phyloP scores from a whole-genome alignment of 2,329 filamentous ascomycete species.

The Fusarium hostae region DNA sequence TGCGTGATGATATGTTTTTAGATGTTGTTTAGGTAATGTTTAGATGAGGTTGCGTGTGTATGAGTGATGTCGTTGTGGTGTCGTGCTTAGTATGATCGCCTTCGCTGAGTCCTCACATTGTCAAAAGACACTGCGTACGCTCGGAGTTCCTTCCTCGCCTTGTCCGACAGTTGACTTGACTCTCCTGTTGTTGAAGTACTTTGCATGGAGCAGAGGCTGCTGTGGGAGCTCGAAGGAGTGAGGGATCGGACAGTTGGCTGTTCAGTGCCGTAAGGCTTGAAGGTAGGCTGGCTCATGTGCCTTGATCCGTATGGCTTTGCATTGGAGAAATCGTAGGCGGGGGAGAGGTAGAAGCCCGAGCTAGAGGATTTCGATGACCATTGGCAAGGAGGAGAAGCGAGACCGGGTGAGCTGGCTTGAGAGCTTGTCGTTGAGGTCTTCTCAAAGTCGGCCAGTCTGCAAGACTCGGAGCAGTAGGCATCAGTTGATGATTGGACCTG shows the following conservation, averaged over 20 bases:
- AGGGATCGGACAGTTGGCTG: conserved; percentile 55
- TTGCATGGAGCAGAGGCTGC: conserved; percentile 83
- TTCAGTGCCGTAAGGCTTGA: conserved; percentile 40
- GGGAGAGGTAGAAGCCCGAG: conserved; percentile 74
- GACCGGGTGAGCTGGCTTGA: conserved; percentile 66
- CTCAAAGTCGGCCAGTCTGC: conserved; percentile 88
- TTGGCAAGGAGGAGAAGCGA: conserved; percentile 62
- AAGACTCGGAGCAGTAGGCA: conserved; percentile 92
- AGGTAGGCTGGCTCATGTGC: conserved; percentile 49
- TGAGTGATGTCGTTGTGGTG: conserved; percentile 19
- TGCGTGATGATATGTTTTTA: conserved; percentile 44
- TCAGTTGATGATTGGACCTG: conserved; percentile 77
- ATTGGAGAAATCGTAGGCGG: conserved; percentile 79
- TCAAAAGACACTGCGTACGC: conserved; percentile 92
- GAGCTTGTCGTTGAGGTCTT: conserved; percentile 70
- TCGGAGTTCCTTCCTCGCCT: conserved; percentile 81
- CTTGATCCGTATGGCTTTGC: conserved; percentile 68
- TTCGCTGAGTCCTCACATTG: conserved; percentile 72
- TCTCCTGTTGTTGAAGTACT: conserved; percentile 69
- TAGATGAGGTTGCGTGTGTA: background rate
- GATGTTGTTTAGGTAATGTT: conserved; percentile 4
- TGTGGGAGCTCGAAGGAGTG: conserved; percentile 82
- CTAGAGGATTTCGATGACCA: conserved; percentile 54
- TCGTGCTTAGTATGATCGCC: conserved; percentile 64
- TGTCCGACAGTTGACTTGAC: conserved; percentile 72